Conservation (phyloP, 495 filamentous ascomycete genomes). For the Neurospora cerealis region DNA sequence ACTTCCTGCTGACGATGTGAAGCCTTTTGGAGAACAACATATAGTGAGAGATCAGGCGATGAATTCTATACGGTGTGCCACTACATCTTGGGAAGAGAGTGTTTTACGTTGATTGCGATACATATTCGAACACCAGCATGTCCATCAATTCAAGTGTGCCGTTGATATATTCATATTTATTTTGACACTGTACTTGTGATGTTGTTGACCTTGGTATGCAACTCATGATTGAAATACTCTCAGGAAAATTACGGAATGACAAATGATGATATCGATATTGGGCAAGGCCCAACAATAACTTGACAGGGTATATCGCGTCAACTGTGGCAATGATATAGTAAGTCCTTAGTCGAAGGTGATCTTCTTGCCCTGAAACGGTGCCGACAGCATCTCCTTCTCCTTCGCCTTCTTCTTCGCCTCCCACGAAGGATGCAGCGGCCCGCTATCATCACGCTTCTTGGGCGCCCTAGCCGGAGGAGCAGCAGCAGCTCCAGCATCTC, state of each 20-base stretch:
- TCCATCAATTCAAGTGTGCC: background rate
- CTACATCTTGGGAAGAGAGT: background rate
- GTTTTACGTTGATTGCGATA: background rate
- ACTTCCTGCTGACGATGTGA: background rate
- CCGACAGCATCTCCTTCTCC: constrained; percentile 47
- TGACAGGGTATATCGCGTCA: background rate
- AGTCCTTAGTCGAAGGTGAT: constrained; percentile 66
- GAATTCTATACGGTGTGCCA: background rate
- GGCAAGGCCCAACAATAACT: background rate
- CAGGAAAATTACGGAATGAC: too few species aligned
- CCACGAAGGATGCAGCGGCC: constrained; percentile 84
- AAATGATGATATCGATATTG: background rate
- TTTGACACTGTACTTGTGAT: background rate
- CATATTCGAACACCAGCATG: background rate
- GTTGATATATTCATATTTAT: background rate
- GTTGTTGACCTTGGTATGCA: background rate
- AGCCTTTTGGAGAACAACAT: background rate
- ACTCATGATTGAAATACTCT: background rate
- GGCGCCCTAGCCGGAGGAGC: constrained; percentile 11
- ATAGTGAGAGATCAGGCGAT: background rate
- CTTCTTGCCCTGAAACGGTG: constrained; percentile 77
- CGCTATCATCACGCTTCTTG: constrained; percentile 49
- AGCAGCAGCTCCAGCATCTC: constrained; percentile 12
- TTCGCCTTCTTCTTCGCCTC: constrained; percentile 81
- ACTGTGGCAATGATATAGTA: background rate